phyloP scores from a whole-genome alignment of 345 rosid genomes.

The Citrus inodora region DNA sequence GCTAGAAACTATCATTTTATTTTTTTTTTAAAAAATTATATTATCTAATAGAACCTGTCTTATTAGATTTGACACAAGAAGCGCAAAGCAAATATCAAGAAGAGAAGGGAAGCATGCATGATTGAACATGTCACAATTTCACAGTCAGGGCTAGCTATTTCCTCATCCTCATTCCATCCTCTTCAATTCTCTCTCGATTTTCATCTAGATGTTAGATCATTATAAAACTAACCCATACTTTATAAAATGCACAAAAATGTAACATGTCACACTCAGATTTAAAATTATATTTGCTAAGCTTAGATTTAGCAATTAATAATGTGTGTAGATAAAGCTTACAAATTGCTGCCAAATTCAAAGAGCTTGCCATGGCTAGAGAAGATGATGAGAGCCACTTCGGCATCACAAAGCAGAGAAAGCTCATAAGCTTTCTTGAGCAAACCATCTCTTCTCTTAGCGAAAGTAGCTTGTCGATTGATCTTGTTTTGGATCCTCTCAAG shows the following conservation, averaged over 20 bases:
- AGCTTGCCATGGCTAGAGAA: constrained; percentile 39
- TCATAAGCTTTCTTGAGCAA: constrained; percentile 40
- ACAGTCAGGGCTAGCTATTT: no score
- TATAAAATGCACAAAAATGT: no score
- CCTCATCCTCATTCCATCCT: no score
- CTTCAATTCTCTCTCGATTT: no score
- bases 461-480: constrained; percentile 41
- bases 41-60: background rate
- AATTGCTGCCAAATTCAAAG: constrained; percentile 31
- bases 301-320: no score
- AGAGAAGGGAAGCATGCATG: no score
- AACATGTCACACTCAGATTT: no score
- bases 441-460: constrained; percentile 44
- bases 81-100: background rate
- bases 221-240: no score
- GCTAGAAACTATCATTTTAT: no score
- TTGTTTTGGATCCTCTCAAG: constrained; percentile 43
- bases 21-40: background rate
- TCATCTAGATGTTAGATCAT: no score
- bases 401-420: constrained; percentile 43
- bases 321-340: constrained; percentile 11
- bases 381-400: constrained; percentile 37
- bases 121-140: no score
- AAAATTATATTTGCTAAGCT: no score
- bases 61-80: constrained; percentile 3